Evolutionary conservation across 441 rosid species (phyloP).

Genomic region (Populus hybrid): DNA sequence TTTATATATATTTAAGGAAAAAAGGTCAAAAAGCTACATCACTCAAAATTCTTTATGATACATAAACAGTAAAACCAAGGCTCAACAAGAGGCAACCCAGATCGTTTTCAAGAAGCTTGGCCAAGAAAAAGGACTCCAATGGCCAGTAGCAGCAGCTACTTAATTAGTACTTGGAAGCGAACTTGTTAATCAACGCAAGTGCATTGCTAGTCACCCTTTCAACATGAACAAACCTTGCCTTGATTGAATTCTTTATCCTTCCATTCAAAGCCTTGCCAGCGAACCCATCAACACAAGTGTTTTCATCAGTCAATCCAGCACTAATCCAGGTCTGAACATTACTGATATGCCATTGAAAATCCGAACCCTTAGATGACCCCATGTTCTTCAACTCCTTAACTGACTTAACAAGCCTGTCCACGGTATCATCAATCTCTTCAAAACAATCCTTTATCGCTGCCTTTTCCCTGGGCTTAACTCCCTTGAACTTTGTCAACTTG

Average conservation of each 20-base stretch:
- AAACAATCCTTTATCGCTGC: conserved; percentile 65
- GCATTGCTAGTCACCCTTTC: conserved; percentile 84
- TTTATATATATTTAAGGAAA: background rate
- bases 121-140: background rate
- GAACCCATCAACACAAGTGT: conserved; percentile 79
- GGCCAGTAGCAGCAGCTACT: background rate
- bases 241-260: conserved; percentile 54
- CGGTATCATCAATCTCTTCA: conserved; percentile 60
- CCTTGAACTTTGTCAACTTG: conserved; percentile 47
- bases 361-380: conserved; percentile 39
- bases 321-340: conserved; percentile 90
- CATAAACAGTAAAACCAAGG: background rate
- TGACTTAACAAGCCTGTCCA: conserved; percentile 63
- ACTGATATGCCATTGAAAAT: conserved; percentile 63
- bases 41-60: background rate
- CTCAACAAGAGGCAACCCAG: background rate
- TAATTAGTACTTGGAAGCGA: conserved; percentile 29
- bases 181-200: conserved; percentile 58
- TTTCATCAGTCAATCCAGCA: conserved; percentile 79
- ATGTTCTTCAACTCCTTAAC: conserved; percentile 49
- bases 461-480: conserved; percentile 49
- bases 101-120: background rate
- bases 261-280: conserved; percentile 57
- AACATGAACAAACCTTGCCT: conserved; percentile 41
- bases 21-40: background rate